Conservation (phyloP, 768 basidiomycete genomes). For the Tylopilus vinaceipallidus region DNA sequence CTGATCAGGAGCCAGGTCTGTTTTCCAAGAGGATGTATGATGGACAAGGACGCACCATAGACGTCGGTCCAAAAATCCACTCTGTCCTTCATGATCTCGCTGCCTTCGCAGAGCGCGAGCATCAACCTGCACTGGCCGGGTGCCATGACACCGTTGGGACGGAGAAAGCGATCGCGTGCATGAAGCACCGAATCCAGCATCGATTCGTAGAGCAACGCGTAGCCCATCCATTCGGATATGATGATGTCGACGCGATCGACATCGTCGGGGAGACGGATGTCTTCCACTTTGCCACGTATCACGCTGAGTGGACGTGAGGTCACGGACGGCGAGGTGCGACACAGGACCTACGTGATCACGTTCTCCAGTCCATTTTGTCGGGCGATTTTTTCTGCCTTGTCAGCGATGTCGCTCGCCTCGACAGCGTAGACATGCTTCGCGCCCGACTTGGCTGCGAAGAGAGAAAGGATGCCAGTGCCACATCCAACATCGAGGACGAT, state of each 20-base stretch:
- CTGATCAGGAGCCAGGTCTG: slow-evolving; percentile 37
- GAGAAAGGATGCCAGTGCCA: slow-evolving; percentile 88
- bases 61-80: slow-evolving; percentile 89
- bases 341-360: slow-evolving; percentile 57
- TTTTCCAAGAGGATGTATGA: background rate
- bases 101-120: slow-evolving; percentile 77
- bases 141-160: slow-evolving; percentile 76
- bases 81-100: slow-evolving; percentile 74
- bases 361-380: slow-evolving; percentile 69
- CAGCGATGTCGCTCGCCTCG: slow-evolving; percentile 83
- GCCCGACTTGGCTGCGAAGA: slow-evolving; percentile 87
- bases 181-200: slow-evolving; percentile 95
- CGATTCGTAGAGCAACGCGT: slow-evolving; percentile 87
- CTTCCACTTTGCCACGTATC: slow-evolving; percentile 87
- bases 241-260: slow-evolving; percentile 87
- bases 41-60: slow-evolving; percentile 57
- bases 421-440: slow-evolving; percentile 90
- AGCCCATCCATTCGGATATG: slow-evolving; percentile 98
- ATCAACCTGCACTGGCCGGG: slow-evolving; percentile 88
- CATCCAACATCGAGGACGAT: slow-evolving; percentile 95
- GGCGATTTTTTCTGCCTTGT: slow-evolving; percentile 75
- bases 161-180: slow-evolving; percentile 85
- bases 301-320: slow-evolving; percentile 45
- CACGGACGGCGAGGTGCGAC: background rate
- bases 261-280: slow-evolving; percentile 71